phyloP scores from a whole-genome alignment of 768 basidiomycete genomes.

The Crucibulum laeve region DNA sequence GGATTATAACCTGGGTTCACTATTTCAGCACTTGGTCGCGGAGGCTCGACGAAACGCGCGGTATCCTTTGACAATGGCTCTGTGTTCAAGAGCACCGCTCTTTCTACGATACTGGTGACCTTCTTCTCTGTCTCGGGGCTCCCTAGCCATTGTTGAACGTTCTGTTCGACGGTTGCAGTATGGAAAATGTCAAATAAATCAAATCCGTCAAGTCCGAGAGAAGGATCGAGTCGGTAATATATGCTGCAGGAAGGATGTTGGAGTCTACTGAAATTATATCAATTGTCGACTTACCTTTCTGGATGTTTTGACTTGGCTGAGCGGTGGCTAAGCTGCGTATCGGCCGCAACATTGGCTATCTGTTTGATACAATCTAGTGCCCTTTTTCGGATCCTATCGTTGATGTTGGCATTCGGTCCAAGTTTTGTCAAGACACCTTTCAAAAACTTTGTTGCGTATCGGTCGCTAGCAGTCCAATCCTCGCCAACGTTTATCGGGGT shows the following conservation, averaged over 20 bases:
- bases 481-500: conserved; percentile 6
- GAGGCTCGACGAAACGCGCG: conserved; percentile 13
- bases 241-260: conserved; percentile 4
- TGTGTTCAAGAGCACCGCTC: conserved; percentile 8
- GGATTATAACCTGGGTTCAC: conserved; percentile 19
- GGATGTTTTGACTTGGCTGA: conserved; percentile 1
- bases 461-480: conserved; percentile 11
- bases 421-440: conserved; percentile 10
- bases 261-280: neutral
- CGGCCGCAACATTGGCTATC: conserved; percentile 10
- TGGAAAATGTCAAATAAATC: conserved; percentile 15
- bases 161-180: conserved; percentile 7
- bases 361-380: conserved; percentile 12
- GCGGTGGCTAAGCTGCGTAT: conserved; percentile 11
- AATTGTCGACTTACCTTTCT: conserved; percentile 6
- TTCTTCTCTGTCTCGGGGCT: conserved; percentile 4
- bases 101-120: conserved; percentile 4
- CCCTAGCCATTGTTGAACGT: conserved; percentile 8
- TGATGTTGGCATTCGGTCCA: neutral
- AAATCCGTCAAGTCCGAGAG: conserved; percentile 10
- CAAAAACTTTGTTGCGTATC: conserved; percentile 7
- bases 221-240: conserved; percentile 13
- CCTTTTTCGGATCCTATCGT: conserved; percentile 1
- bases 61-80: conserved; percentile 6
- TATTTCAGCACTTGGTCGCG: conserved; percentile 11